Percentiles rank a stretch among this genome's conserved stretches.
phyloP scores from a whole-genome alignment of 2,329 filamentous ascomycete species.

The Monosporascus sp. region DNA sequence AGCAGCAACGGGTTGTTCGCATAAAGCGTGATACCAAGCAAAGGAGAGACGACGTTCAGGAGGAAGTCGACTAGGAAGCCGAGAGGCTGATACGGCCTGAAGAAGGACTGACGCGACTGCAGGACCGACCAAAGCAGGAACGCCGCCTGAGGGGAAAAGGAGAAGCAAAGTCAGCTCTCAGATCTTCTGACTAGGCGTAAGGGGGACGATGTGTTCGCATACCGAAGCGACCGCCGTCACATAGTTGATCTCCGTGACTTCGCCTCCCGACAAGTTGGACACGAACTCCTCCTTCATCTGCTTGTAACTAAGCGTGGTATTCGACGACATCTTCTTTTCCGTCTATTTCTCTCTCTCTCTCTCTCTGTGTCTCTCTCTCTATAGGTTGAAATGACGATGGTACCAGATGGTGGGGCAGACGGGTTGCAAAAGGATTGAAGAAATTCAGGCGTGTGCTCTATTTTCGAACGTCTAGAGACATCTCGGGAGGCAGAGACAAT shows the following conservation, averaged over 20 bases:
- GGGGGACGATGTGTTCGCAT: slow-evolving; percentile 30
- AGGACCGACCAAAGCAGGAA: slow-evolving; percentile 84
- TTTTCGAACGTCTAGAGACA: neutral
- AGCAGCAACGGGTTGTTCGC: slow-evolving; percentile 68
- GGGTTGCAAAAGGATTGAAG: neutral
- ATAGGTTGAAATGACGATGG: too few species aligned
- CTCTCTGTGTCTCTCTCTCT: too few species aligned
- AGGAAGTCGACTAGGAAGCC: slow-evolving; percentile 76
- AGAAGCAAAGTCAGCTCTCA: slow-evolving; percentile 15
- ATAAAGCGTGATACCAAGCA: slow-evolving; percentile 85
- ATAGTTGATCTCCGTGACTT: slow-evolving; percentile 77
- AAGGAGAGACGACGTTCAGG: slow-evolving; percentile 74
- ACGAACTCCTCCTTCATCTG: slow-evolving; percentile 92
- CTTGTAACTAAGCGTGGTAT: slow-evolving; percentile 65
- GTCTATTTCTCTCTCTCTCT: neutral
- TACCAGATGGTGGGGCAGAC: neutral
- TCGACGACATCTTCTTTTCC: slow-evolving; percentile 22
- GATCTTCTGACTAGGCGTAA: neutral
- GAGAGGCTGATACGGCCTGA: slow-evolving; percentile 65
- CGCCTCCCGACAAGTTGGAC: slow-evolving; percentile 80
- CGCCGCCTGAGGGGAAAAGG: slow-evolving; percentile 53
- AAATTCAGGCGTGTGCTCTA: neutral
- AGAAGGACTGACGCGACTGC: slow-evolving; percentile 78
- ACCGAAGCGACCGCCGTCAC: slow-evolving; percentile 84
- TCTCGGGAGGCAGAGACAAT: neutral